Conservation (phyloP, 1,284 basidiomycete genomes). For the Malassezia dermatis region DNA sequence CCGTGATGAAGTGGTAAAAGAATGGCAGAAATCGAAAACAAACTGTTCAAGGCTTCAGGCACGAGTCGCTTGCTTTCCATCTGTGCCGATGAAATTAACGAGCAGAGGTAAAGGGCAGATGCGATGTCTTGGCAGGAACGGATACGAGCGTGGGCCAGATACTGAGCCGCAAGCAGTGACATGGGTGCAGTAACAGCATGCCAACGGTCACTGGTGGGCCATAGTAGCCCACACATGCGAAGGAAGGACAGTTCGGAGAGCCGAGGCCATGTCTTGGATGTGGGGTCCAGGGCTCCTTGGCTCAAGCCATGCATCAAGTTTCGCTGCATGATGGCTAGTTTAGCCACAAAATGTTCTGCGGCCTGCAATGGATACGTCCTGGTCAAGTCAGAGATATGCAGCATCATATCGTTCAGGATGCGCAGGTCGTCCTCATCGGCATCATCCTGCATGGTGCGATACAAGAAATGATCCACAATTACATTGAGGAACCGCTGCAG, state of each 20-base stretch:
- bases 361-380: slow-evolving; percentile 70
- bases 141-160: slow-evolving; percentile 73
- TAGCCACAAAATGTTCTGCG: slow-evolving; percentile 68
- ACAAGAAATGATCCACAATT: slow-evolving; percentile 82
- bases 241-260: slow-evolving; percentile 71
- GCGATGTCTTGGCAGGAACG: slow-evolving; percentile 65
- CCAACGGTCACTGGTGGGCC: slow-evolving; percentile 88
- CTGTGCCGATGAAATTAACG: slow-evolving; percentile 66
- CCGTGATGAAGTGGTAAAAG: slow-evolving; percentile 53
- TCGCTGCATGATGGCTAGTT: slow-evolving; percentile 83
- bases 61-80: slow-evolving; percentile 70
- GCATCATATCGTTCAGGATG: slow-evolving; percentile 62
- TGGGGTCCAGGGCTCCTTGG: slow-evolving; percentile 58
- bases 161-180: slow-evolving; percentile 77
- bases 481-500: slow-evolving; percentile 58
- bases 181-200: slow-evolving; percentile 81
- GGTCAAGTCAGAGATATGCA: slow-evolving; percentile 70
- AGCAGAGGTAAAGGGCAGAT: slow-evolving; percentile 78
- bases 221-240: slow-evolving; percentile 67
- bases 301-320: slow-evolving; percentile 77
- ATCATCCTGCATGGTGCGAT: slow-evolving; percentile 47
- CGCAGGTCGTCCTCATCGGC: slow-evolving; percentile 55
- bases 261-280: slow-evolving; percentile 78
- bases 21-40: slow-evolving; percentile 61
- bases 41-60: slow-evolving; percentile 79